phyloP scores from a whole-genome alignment of 495 filamentous ascomycete genomes.

The Bathelium albidoporum region DNA sequence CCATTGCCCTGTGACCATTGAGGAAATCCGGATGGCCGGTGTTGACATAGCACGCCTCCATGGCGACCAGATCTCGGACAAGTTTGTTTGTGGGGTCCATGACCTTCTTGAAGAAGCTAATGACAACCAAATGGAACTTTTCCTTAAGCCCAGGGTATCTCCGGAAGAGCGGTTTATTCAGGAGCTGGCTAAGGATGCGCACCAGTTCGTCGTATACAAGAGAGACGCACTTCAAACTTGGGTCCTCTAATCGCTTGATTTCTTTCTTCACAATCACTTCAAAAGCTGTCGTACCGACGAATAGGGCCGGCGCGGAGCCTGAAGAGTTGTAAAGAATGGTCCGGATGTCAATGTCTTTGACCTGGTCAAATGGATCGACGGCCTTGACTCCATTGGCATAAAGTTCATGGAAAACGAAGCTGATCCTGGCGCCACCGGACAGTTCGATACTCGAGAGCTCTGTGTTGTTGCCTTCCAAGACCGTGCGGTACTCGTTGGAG shows the following conservation, averaged over 20 bases:
- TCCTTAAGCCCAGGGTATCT: constrained; percentile 91
- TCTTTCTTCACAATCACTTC: constrained; percentile 98
- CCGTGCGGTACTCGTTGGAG: constrained; percentile 90
- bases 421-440: constrained; percentile 95
- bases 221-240: constrained; percentile 90
- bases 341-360: constrained; percentile 96
- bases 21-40: constrained; percentile 98
- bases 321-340: constrained; percentile 96
- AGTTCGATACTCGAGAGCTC: constrained; percentile 90
- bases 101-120: constrained; percentile 91
- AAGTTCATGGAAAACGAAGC: constrained; percentile 97
- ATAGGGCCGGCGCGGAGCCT: constrained; percentile 90
- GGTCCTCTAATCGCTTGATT: constrained; percentile 93
- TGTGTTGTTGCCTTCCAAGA: constrained; percentile 91
- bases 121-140: constrained; percentile 91
- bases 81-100: constrained; percentile 98
- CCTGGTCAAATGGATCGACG: constrained; percentile 91
- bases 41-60: constrained; percentile 98
- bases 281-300: constrained; percentile 95
- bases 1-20: constrained; percentile 88
- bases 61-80: constrained; percentile 80
- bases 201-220: constrained; percentile 97
- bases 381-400: constrained; percentile 98
- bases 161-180: constrained; percentile 81
- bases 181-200: constrained; percentile 81